Base-by-base conservation (phyloP, 768 basidiomycete species). In the Pleurotus pulmonarius region DNA sequence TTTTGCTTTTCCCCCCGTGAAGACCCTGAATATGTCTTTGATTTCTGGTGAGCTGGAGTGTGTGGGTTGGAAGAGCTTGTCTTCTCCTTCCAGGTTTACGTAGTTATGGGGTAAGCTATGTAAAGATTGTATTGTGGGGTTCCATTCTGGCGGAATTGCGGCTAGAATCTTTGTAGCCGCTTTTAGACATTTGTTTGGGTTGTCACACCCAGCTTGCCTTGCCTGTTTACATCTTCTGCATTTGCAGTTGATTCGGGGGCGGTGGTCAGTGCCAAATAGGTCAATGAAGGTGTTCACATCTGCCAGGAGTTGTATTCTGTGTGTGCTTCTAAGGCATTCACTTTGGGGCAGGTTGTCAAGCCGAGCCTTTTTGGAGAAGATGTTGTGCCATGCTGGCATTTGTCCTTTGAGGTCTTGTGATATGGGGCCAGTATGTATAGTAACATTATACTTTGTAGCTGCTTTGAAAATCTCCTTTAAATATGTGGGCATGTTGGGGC, bases 391-490 rank as follows among this genome's bases (percentile, higher is more conserved):
- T 2, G 43, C 3, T 3, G 55, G 55, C 44, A 46, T 46, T 48
- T 38, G 38, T 20, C 37, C 12, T 18, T 22, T 38, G n/a, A 39
- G 9, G 22, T 48, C 38, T 24, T 18, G 6, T 3, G 16, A 4
- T 2, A 59, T 1, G 3, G 46, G 34, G 6, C 2, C 4, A 2
- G 56, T 46, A 15, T 59, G 56, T 2, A 47, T 39, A 3, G 25
- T 0, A 0, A 59, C 18, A 8, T 37, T 37, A 26, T 59, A 49
- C 39, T 59, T 56, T 24, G 3, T 55, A 2, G 58, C 58, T 22
- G 37, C 40, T 29, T 46, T 47, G 2, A 56, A 20, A 18, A 59
- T 46, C 11, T 55, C 49, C 39, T 3, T 55, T 29, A 57, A 2
- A n/a, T 11, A 38, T 29, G 16, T 20, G 5, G 56, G 37, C 39